Percentiles rank a stretch among this genome's conserved stretches.
Evolutionary conservation across 2,329 filamentous ascomycete genomes (phyloP).

Genomic region (Massarina eburnea): DNA sequence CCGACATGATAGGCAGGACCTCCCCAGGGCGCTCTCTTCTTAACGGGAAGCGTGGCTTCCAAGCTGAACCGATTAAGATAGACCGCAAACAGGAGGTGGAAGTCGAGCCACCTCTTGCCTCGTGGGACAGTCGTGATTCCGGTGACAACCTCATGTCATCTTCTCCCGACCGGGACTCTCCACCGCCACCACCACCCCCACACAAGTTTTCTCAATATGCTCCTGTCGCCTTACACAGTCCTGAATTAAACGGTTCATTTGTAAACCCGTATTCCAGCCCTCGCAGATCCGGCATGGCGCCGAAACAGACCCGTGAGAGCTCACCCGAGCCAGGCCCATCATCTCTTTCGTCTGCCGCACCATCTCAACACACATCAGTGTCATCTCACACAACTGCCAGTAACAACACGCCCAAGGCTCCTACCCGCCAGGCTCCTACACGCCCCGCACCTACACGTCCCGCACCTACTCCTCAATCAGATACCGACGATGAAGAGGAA

Average conservation of each 20-base stretch:
- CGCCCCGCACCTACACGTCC: too few relatives aligned
- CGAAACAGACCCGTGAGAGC: conserved; percentile 21
- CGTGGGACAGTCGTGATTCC: conserved; percentile 56
- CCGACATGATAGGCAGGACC: conserved; percentile 24
- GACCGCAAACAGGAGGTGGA: conserved; percentile 41
- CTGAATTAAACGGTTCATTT: conserved; percentile 29
- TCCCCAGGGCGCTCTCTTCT: conserved; percentile 36
- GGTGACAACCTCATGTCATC: conserved; percentile 52
- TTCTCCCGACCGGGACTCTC: conserved; percentile 36
- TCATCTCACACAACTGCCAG: conserved; percentile 37
- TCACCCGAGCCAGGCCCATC: conserved; percentile 26
- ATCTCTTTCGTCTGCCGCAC: conserved; percentile 34
- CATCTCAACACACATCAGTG: conserved; percentile 35
- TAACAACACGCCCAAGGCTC: conserved; percentile 33
- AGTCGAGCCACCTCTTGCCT: conserved; percentile 53
- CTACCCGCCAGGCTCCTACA: conserved; percentile 16
- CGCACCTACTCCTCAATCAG: neutral
- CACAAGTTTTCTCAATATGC: conserved; percentile 39
- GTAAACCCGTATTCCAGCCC: conserved; percentile 30
- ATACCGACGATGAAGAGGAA: conserved; percentile 27
- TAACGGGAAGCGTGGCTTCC: conserved; percentile 38
- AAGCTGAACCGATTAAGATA: conserved; percentile 48
- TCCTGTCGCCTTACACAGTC: conserved; percentile 37
- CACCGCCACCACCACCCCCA: conserved; percentile 35
- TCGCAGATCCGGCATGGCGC: conserved; percentile 29